Evolutionary conservation across 106 monocot species (phyloP), one percentile per base, ranked within the genome.

Genomic region (Vanilla planifolia): DNA sequence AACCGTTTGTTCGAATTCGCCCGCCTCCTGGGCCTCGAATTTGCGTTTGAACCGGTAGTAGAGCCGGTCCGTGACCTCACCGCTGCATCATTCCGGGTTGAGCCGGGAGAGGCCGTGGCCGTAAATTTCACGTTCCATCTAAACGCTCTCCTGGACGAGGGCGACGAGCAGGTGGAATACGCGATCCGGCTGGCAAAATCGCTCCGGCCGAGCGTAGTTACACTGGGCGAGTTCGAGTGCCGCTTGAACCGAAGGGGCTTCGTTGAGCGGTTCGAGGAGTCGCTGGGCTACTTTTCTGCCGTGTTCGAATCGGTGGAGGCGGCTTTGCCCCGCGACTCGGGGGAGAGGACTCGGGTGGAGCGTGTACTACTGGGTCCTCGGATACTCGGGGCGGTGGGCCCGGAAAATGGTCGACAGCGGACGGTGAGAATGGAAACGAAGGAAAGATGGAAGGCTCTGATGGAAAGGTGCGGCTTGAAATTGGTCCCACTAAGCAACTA

Each of bases 121-220:
- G 79, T 96, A 5, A 96, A 96, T 67, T 91, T 96, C 84, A 90
- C 86, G 90, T 84, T 96, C 21, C 87, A 87, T 62, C 86, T 96
- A 5, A 55, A 79, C 80, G 63, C 65, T 30, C 66, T 78, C 14
- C 83, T 95, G 23, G 82, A 61, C 25, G 80, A 86, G 47, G 35
- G 67, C 5, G 20, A 55, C 32, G 71, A 71, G 19, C 9, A 69
- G 1, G 79, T 87, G 14, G 70, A 71, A 20, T 25, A 60, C 3
- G 48, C 72, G 0, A 68, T 96, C 67, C 75, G 71, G 29, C 17
- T 86, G 27, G 86, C 76, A 0, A 86, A 84, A 44, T 83, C 89
- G 10, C 65, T 96, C 33, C 28, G 23, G 5, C 95, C 95, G 6
- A 26, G 15, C n/a, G 89, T 96, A 30, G 83, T 96, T 28, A 96